Percentiles rank a stretch among this genome's conserved stretches.
These are phyloP conservation scores for Penicillium cataractarum DNA, from an alignment of 495 filamentous ascomycete genomes.

Conservation along the genomic window DNA sequence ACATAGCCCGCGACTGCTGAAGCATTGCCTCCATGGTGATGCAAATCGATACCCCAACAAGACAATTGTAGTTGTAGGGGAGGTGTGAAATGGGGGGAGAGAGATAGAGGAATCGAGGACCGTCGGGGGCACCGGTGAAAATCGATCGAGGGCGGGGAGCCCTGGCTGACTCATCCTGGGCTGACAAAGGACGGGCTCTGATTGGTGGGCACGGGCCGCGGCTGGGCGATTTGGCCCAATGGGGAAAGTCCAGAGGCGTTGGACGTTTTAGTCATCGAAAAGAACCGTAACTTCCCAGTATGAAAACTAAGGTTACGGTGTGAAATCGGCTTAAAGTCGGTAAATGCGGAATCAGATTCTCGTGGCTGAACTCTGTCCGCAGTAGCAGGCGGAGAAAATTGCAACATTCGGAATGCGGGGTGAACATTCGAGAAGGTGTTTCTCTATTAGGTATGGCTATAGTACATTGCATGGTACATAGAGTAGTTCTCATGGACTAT, in stretches of 20 bases:
- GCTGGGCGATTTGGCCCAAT: conserved; percentile 10
- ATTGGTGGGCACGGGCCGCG: conserved; percentile 12
- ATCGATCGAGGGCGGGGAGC: conserved; percentile 13
- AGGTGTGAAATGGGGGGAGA: conserved; percentile 6
- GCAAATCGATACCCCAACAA: conserved; percentile 14
- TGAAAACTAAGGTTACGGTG: no score
- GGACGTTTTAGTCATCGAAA: conserved; percentile 6
- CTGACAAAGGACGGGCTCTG: conserved; percentile 6
- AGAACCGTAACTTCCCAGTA: no score
- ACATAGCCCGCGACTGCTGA: conserved; percentile 91
- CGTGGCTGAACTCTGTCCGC: neutral
- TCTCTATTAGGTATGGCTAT: neutral
- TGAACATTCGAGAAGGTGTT: neutral
- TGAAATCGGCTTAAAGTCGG: neutral
- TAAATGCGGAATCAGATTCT: neutral
- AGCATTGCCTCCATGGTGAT: conserved; percentile 85
- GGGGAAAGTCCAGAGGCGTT: neutral
- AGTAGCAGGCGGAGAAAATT: neutral
- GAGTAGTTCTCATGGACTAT: neutral
- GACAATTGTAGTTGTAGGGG: neutral
- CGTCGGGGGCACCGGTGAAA: conserved; percentile 10
- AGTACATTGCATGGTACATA: neutral
- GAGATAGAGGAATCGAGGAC: neutral
- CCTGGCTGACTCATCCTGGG: conserved; percentile 16
- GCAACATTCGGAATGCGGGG: neutral